These are phyloP conservation scores for Nakataea oryzae DNA, from an alignment of 2,329 filamentous ascomycete species.

Conservation along the genomic window DNA sequence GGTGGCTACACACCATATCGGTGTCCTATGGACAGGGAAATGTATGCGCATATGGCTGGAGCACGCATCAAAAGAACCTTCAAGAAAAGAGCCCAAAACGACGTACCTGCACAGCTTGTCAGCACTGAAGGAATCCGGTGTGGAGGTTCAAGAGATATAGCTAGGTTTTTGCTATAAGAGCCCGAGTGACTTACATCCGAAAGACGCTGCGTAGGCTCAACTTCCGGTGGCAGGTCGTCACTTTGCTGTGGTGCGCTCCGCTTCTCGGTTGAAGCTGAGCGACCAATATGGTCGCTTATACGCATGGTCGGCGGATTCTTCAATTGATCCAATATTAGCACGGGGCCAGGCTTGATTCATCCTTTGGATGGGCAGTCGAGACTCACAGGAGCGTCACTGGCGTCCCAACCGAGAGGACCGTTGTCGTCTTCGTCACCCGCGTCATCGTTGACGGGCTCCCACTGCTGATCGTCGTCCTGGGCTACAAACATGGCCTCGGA, in stretches of 20 bases:
- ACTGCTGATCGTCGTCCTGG: conserved; percentile 55
- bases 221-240: conserved; percentile 16
- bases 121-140: conserved; percentile 19
- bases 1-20: background rate
- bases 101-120: conserved; percentile 13
- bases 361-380: background rate
- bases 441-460: conserved; percentile 56
- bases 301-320: conserved; percentile 9
- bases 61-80: background rate
- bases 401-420: conserved; percentile 65
- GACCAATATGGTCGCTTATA: conserved; percentile 13
- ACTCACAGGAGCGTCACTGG: conserved; percentile 51
- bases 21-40: too few relatives aligned
- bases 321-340: background rate
- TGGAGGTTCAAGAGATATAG: background rate
- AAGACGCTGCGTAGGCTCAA: conserved; percentile 66
- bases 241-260: conserved; percentile 4
- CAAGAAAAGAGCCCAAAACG: conserved; percentile 20
- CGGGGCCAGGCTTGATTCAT: background rate
- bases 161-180: background rate
- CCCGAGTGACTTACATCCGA: conserved; percentile 45
- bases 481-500: conserved; percentile 63
- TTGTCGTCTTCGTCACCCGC: conserved; percentile 54
- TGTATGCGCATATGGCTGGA: background rate
- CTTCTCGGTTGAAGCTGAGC: conserved; percentile 1